Evolutionary conservation across 495 filamentous ascomycete species (phyloP).

Genomic region (Penicillium longicatenatum): DNA sequence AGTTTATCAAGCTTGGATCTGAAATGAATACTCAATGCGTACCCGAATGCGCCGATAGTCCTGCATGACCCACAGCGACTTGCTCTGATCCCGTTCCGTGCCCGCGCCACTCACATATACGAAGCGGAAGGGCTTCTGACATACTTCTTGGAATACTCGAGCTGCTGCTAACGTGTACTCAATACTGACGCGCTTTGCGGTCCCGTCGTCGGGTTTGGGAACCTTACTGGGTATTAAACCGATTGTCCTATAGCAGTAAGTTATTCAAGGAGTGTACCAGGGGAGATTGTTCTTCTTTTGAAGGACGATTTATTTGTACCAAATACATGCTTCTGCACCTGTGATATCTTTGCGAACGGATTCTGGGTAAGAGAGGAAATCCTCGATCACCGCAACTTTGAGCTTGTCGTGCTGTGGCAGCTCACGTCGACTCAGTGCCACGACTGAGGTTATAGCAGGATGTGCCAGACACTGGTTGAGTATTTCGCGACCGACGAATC

Average conservation of each 20-base stretch:
- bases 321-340: conserved; percentile 56
- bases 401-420: conserved; percentile 43
- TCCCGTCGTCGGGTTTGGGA: conserved; percentile 17
- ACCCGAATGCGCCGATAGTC: conserved; percentile 50
- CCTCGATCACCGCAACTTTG: conserved; percentile 41
- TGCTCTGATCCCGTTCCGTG: conserved; percentile 49
- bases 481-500: conserved; percentile 52
- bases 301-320: conserved; percentile 29
- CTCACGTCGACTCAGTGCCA: conserved; percentile 48
- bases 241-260: background rate
- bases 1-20: background rate
- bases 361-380: conserved; percentile 47
- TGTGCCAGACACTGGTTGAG: conserved; percentile 47
- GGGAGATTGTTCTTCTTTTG: background rate
- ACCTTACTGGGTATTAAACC: conserved; percentile 13
- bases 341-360: conserved; percentile 39
- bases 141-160: conserved; percentile 33
- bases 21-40: conserved; percentile 6
- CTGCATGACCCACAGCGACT: conserved; percentile 41
- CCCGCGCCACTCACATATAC: conserved; percentile 51
- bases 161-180: conserved; percentile 48
- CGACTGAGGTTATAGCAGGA: conserved; percentile 47
- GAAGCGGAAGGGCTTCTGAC: conserved; percentile 47
- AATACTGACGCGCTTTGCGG: conserved; percentile 35
- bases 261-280: background rate